Evolutionary conservation across 108 stramenopile genomes (phyloP).

Genomic region (Fistulifera solaris): DNA sequence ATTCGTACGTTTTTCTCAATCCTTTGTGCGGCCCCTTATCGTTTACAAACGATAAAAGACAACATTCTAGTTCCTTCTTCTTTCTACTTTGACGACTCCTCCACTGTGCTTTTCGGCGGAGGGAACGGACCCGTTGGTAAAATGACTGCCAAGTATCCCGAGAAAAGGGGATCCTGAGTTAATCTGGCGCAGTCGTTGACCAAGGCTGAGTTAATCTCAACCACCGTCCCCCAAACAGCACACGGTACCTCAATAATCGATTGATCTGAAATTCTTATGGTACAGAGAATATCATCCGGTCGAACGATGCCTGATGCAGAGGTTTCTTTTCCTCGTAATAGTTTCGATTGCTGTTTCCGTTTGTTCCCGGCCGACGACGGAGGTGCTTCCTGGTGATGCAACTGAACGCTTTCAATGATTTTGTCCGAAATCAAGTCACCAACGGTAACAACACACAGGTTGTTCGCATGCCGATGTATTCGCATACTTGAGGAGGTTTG

Average conservation of each 20-base stretch:
- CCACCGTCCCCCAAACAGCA: slow-evolving; percentile 59
- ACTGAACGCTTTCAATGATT: slow-evolving; percentile 12
- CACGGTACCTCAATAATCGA: slow-evolving; percentile 23
- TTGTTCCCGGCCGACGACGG: slow-evolving; percentile 28
- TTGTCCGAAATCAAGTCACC: neutral
- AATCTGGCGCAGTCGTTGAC: too few species aligned
- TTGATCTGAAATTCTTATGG: slow-evolving; percentile 11
- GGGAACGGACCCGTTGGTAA: slow-evolving; percentile 19
- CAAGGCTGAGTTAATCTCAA: slow-evolving; percentile 48
- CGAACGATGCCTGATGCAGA: slow-evolving; percentile 16
- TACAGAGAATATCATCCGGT: slow-evolving; percentile 19
- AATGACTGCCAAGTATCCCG: slow-evolving; percentile 68
- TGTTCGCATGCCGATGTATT: slow-evolving; percentile 58
- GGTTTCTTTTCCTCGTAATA: slow-evolving; percentile 9
- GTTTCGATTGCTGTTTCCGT: slow-evolving; percentile 36
- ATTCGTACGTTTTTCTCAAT: too few species aligned
- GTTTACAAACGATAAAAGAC: too few species aligned
- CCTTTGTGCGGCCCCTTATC: too few species aligned
- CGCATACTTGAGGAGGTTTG: too few species aligned
- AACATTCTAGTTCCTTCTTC: too few species aligned
- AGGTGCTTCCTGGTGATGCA: slow-evolving; percentile 11
- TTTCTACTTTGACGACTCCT: too few species aligned
- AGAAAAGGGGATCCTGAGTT: slow-evolving; percentile 47
- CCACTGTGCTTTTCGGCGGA: too few species aligned
- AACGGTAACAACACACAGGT: slow-evolving; percentile 51